Evolutionary conservation across 495 filamentous ascomycete species (phyloP), one percentile per base, ranked within the genome.

Genomic region (Hypoxylon cercidicola): DNA sequence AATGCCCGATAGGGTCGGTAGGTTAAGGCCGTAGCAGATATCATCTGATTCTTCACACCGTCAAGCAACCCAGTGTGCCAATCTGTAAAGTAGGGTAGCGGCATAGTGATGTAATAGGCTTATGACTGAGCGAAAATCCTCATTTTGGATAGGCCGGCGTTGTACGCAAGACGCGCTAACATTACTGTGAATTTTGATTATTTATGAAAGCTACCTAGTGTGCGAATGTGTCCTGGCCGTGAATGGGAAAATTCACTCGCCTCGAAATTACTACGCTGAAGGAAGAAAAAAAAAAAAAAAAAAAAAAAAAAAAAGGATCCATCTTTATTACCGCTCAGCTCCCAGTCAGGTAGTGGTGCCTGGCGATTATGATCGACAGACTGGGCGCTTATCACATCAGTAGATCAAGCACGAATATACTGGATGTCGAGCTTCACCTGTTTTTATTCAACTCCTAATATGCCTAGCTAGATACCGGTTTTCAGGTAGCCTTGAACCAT

Each of bases 61-160:
- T 47, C 5, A 23, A 32, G 1, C 39, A 52, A 53, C 37, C 35
- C 35, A 35, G 37, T 64, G 54, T 63, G 56, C 53, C 59, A 55
- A 55, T 11, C 30, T 15, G 48, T 45, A 20, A 37, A 40, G 34
- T 10, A 37, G 43, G 37, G 48, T 5, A 13, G 30, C 43, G 13
- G 28, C 12, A 30, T 35, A 43, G 50, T 68, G 64, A 68, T 55
- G 58, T 68, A 56, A 55, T 55, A 62, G 64, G 59, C 59, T 55
- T 62, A 37, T 21, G 34, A 62, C 64, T 62, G 58, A 41, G 37
- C 6, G 58, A 55, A 39, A 58, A 62, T 62, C 64, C 35, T 63
- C 64, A 62, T 62, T 34, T 67, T 61, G 30, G 15, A 57, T 60
- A 40, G 19, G 53, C 23, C 39, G 39, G 45, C 46, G 52, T 16